Percentiles rank a stretch among this genome's conserved stretches.
Evolutionary conservation across 2,329 filamentous ascomycete species (phyloP).

Genomic region (Ascochyta pisi): DNA sequence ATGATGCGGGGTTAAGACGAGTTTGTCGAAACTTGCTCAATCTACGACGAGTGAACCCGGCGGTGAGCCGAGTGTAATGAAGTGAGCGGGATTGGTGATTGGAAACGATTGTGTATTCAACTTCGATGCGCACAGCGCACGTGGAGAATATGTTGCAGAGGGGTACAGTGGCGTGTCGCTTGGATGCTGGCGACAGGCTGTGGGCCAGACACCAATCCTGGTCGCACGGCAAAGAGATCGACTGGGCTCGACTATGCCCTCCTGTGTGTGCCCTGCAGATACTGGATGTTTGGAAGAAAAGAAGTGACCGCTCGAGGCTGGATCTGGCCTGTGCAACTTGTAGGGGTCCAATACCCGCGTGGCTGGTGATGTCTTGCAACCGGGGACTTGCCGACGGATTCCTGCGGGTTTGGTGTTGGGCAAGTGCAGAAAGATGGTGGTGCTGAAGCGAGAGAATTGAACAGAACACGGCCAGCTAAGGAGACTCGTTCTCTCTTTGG

Average conservation of each 20-base stretch:
- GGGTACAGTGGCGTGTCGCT: slow-evolving; percentile 34
- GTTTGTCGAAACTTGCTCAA: slow-evolving; percentile 42
- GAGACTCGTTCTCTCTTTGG: slow-evolving; percentile 9
- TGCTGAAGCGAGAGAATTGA: slow-evolving; percentile 22
- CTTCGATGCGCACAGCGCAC: slow-evolving; percentile 32
- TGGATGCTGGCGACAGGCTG: slow-evolving; percentile 21
- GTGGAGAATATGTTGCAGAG: slow-evolving; percentile 34
- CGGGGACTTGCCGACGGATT: slow-evolving; percentile 28
- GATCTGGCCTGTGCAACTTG: slow-evolving; percentile 26
- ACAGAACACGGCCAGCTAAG: slow-evolving; percentile 7
- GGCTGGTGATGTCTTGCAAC: slow-evolving; percentile 27
- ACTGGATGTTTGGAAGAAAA: slow-evolving; percentile 9
- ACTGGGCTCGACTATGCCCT: slow-evolving; percentile 30
- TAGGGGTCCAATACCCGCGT: slow-evolving; percentile 32
- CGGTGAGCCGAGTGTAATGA: slow-evolving; percentile 27
- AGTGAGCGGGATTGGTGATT: slow-evolving; percentile 28
- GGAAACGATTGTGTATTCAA: slow-evolving; percentile 23
- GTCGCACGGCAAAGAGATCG: slow-evolving; percentile 31
- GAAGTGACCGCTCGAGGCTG: slow-evolving; percentile 21
- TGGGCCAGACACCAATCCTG: slow-evolving; percentile 26
- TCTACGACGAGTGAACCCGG: slow-evolving; percentile 22
- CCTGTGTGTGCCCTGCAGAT: slow-evolving; percentile 18
- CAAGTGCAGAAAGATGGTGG: slow-evolving; percentile 21
- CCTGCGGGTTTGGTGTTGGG: slow-evolving; percentile 22
- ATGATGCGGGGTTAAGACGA: slow-evolving; percentile 54